Evolutionary conservation across 495 filamentous ascomycete species (phyloP).

Genomic region (Annulohypoxylon nitens): DNA sequence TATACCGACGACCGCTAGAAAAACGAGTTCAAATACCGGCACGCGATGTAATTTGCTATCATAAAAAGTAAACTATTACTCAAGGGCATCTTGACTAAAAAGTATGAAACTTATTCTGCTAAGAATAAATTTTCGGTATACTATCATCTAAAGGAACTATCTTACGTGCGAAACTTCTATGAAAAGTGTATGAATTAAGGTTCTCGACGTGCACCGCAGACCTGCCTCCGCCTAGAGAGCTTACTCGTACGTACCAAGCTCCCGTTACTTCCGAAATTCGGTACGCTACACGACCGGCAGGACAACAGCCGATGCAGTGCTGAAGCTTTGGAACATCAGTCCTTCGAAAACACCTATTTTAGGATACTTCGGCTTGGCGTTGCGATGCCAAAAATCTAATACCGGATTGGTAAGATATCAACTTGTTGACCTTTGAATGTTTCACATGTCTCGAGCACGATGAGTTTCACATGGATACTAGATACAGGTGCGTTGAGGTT

Average conservation of each 20-base stretch:
- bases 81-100: not conserved
- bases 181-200: not conserved
- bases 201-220: not conserved
- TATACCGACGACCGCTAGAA: not conserved
- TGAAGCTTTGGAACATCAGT: slow-evolving; percentile 1
- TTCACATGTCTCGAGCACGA: slow-evolving; percentile 29
- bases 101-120: slow-evolving; percentile 3
- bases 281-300: slow-evolving; percentile 23
- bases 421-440: slow-evolving; percentile 3
- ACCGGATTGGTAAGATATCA: not conserved
- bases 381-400: not conserved
- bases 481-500: slow-evolving; percentile 18
- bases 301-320: not conserved
- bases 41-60: not conserved
- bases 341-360: slow-evolving; percentile 7
- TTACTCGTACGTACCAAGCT: slow-evolving; percentile 14
- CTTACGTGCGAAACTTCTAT: not conserved
- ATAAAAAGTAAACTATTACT: not conserved
- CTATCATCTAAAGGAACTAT: not conserved
- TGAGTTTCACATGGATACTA: slow-evolving; percentile 22
- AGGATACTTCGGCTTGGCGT: slow-evolving; percentile 3
- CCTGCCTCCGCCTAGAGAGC: slow-evolving; percentile 4
- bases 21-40: not conserved
- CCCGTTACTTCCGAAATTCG: slow-evolving; percentile 6
- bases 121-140: not conserved